Percentiles rank a stretch among this genome's conserved stretches.
These are phyloP conservation scores for Brassica balearica DNA, from an alignment of 441 rosid species.

Conservation along the genomic window DNA sequence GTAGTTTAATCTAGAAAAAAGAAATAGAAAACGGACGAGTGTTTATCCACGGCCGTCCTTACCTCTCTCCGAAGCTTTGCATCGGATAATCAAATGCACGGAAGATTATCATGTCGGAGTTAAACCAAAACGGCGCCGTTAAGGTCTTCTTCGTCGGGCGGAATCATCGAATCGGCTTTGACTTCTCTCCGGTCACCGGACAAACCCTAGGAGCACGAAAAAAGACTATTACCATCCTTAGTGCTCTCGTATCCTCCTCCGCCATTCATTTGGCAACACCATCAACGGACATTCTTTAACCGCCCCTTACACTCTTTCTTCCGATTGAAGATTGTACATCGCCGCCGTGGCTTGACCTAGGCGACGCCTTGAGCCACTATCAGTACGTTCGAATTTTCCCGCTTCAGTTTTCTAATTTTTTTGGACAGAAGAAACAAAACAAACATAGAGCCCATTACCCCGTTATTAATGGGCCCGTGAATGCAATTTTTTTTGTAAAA, in stretches of 20 bases:
- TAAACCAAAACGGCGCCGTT: slow-evolving; percentile 19
- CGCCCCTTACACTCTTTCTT: slow-evolving; percentile 62
- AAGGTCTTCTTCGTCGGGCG: slow-evolving; percentile 45
- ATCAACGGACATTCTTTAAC: slow-evolving; percentile 67
- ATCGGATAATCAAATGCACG: not conserved
- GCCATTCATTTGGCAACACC: slow-evolving; percentile 80
- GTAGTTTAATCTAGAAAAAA: not conserved
- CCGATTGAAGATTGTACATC: slow-evolving; percentile 55
- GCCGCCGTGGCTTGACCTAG: slow-evolving; percentile 82
- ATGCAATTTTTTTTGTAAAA: not conserved
- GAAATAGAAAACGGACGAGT: not conserved
- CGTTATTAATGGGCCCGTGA: not conserved
- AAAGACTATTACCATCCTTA: slow-evolving; percentile 57
- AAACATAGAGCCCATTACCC: not conserved
- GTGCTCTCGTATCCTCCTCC: slow-evolving; percentile 58
- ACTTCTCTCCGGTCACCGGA: slow-evolving; percentile 21
- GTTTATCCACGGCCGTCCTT: not conserved
- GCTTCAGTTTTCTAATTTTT: not conserved
- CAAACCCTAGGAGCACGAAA: slow-evolving; percentile 50
- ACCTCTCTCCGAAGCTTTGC: slow-evolving; percentile 24
- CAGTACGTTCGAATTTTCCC: slow-evolving; percentile 73
- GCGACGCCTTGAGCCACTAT: slow-evolving; percentile 57
- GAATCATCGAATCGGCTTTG: slow-evolving; percentile 18
- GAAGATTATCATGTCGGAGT: slow-evolving; percentile 20
- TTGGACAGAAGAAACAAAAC: not conserved